Conservation (phyloP, 129 eudicot genomes). For the Ambrosia trifida region DNA sequence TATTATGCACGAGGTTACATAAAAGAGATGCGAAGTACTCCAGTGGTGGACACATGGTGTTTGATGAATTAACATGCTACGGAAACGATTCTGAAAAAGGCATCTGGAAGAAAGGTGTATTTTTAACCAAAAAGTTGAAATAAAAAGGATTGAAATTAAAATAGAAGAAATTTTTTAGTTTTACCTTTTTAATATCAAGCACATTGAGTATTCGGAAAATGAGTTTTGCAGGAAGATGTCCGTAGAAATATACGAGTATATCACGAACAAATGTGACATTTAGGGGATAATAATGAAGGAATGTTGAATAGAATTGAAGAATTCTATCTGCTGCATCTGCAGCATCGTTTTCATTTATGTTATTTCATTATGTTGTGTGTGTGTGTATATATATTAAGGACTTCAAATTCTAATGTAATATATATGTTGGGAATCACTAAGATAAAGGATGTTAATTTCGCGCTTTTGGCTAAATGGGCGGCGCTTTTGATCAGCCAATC, state of each 20-base stretch:
- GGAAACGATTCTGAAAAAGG: slow-evolving; percentile 97
- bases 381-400: no score
- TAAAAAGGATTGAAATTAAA: background rate
- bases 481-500: no score
- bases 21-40: slow-evolving; percentile 87
- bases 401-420: no score
- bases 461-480: no score
- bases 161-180: slow-evolving; percentile 31
- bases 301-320: slow-evolving; percentile 66
- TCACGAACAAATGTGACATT: slow-evolving; percentile 95
- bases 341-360: slow-evolving; percentile 92
- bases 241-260: slow-evolving; percentile 90
- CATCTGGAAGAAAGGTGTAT: slow-evolving; percentile 52
- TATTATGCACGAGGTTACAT: slow-evolving; percentile 70
- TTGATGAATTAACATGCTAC: slow-evolving; percentile 67
- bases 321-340: slow-evolving; percentile 91
- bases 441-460: no score
- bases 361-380: no score
- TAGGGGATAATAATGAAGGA: slow-evolving; percentile 83
- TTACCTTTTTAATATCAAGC: slow-evolving; percentile 67
- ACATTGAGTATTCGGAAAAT: slow-evolving; percentile 80
- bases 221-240: slow-evolving; percentile 90
- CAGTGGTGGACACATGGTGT: slow-evolving; percentile 71
- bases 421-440: no score
- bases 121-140: slow-evolving; percentile 5